These are phyloP conservation scores for Salix arbutifolia DNA, from an alignment of 345 rosid genomes.

Conservation along the genomic window DNA sequence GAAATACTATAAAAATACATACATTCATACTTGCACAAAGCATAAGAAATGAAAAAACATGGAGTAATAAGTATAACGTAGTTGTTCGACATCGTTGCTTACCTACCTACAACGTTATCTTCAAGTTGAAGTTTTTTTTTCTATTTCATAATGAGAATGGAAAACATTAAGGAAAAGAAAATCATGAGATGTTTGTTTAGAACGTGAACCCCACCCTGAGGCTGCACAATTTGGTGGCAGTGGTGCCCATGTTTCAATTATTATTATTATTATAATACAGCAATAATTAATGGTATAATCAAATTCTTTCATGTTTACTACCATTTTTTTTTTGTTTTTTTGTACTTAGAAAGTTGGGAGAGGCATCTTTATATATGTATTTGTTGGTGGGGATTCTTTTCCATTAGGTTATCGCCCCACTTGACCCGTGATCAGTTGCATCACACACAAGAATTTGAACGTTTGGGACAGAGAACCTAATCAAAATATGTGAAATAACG, in stretches of 20 bases:
- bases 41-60: no score
- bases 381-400: background rate
- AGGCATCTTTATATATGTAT: background rate
- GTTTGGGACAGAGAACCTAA: background rate
- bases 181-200: background rate
- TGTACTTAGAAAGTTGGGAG: background rate
- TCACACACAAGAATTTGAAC: background rate
- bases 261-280: background rate
- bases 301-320: background rate
- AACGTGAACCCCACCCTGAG: conserved; percentile 19
- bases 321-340: background rate
- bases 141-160: background rate
- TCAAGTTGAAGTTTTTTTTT: conserved; percentile 2
- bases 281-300: background rate
- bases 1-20: no score
- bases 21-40: no score
- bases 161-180: background rate
- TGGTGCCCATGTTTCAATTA: conserved; percentile 5
- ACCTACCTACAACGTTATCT: background rate
- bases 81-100: background rate
- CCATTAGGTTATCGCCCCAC: background rate
- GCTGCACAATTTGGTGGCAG: conserved; percentile 1
- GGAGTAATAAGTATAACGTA: background rate
- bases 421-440: background rate
- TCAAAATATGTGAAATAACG: no score